These are phyloP conservation scores for Aspergillus homomorphus DNA, from an alignment of 495 filamentous ascomycete species.

Conservation along the genomic window DNA sequence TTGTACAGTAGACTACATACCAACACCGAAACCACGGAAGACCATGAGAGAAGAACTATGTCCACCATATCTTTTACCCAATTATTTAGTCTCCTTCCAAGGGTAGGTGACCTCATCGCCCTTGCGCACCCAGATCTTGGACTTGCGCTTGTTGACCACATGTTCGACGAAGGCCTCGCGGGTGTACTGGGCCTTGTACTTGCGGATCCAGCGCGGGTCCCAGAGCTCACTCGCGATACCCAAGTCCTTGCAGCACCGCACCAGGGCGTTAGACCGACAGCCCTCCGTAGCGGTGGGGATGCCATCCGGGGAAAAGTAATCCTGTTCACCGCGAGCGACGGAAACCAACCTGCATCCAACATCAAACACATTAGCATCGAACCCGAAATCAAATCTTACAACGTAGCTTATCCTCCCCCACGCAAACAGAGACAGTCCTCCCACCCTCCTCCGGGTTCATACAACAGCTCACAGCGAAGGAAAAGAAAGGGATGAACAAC, in stretches of 20 bases:
- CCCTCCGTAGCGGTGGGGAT: conserved; percentile 97
- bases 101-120: conserved; percentile 77
- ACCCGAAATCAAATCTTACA: neutral
- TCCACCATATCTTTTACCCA: too few relatives aligned
- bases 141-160: conserved; percentile 77
- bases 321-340: conserved; percentile 90
- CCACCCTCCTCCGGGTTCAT: neutral
- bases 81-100: conserved; percentile 61
- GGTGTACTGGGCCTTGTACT: conserved; percentile 62
- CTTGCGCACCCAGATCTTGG: conserved; percentile 84
- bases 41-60: too few relatives aligned
- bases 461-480: too few relatives aligned
- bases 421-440: neutral
- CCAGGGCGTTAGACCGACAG: conserved; percentile 93
- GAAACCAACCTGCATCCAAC: conserved; percentile 67
- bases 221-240: conserved; percentile 93
- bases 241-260: conserved; percentile 96
- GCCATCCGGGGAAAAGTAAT: conserved; percentile 87
- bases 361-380: neutral
- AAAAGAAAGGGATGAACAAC: conserved; percentile 30
- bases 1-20: too few relatives aligned
- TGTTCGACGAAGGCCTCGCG: conserved; percentile 83
- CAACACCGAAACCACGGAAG: too few relatives aligned
- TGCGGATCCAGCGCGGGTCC: conserved; percentile 89
- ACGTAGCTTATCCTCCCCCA: neutral